Evolutionary conservation across 768 basidiomycete genomes (phyloP), one percentile per base, ranked within the genome.

Genomic region (Artomyces pyxidatus): DNA sequence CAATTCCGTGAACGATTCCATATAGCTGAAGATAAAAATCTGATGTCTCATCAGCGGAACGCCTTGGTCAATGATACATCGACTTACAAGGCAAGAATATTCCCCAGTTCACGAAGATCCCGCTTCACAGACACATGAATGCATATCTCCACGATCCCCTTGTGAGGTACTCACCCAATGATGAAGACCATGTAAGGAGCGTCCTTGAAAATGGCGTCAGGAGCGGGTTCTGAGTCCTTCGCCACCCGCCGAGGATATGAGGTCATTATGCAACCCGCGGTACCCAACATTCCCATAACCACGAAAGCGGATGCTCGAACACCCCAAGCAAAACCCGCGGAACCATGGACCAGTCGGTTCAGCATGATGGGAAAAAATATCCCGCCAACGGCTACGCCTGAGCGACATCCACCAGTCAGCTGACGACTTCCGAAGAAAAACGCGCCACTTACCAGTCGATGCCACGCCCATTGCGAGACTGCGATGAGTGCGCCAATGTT

Each of bases 401-500:
- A 53, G 0, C 58, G 16, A 12, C n/a, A 6, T 6, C 25, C 17
- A n/a, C 14, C 17, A 42, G 17, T 14, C 23, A 25, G n/a, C 25
- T 14, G 56, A 51, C 9, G 28, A n/a, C 28, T 37, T 2, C 17
- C 45, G 26, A 25, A 58, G 16, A 26, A 28, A 40, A 17, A n/a
- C 11, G 71, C 71, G 70, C n/a, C 3, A 53, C 19, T 56, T 22
- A 60, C 56, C 28, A n/a, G n/a, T n/a, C 67, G n/a, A 11, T 61
- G 65, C 28, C 61, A 59, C 0, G n/a, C 65, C 68, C 11, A 67
- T 42, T 2, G 59, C 59, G 12, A 76, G 56, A 11, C 66, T 64
- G 37, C 66, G 61, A 40, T 64, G 63, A 47, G 53, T 61, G 45
- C 63, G 63, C 58, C 75, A 78, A 56, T 73, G 71, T 41, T 74